Evolutionary conservation across 2,329 filamentous ascomycete genomes (phyloP), one percentile per base, ranked within the genome.

Genomic region (Diaporthe aspalathi): DNA sequence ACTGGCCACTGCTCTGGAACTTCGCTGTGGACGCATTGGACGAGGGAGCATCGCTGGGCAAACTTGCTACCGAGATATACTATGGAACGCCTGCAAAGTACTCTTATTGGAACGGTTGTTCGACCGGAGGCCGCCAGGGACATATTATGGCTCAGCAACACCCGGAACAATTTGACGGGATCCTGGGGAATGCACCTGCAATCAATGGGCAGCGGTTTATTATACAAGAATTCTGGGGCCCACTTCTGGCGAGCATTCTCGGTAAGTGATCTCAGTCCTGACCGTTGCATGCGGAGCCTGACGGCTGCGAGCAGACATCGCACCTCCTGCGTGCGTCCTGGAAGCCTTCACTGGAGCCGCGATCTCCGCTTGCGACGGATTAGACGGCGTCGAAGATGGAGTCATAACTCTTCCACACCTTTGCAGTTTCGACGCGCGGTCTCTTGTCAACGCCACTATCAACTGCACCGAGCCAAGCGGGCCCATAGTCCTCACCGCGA

Each of bases 81-180:
- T 90, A 89, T 74, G 77, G 79, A 11, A 67, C 72, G 24, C 70
- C 76, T 2, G 80, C 80, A 53, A 67, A 67, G 17, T 85, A 85
- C 76, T 86, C 83, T 9, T 90, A 89, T 77, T 90, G 85, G 75
- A 80, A 83, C 17, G 88, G 88, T 47, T 90, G 89, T 77, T 89
- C 87, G 0, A 90, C 88, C 0, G 89, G 89, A 32, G 89, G 89
- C 0, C 81, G 88, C 0, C 88, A 91, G 77, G 89, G 88, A 8
- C 76, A 87, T 38, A 85, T 84, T 71, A 81, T 85, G 57, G 83
- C 85, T 5, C 83, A 89, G 75, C 77, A 81, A 27, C 88, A 84
- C 73, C 87, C 87, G 0, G 79, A 85, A 11, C 86, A 88, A 68
- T 89, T 90, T 72, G 87, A 90, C 71, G 88, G 88, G 14, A 84